Evolutionary conservation across 2,329 filamentous ascomycete genomes (phyloP).

Genomic region (Zarea fungicola): DNA sequence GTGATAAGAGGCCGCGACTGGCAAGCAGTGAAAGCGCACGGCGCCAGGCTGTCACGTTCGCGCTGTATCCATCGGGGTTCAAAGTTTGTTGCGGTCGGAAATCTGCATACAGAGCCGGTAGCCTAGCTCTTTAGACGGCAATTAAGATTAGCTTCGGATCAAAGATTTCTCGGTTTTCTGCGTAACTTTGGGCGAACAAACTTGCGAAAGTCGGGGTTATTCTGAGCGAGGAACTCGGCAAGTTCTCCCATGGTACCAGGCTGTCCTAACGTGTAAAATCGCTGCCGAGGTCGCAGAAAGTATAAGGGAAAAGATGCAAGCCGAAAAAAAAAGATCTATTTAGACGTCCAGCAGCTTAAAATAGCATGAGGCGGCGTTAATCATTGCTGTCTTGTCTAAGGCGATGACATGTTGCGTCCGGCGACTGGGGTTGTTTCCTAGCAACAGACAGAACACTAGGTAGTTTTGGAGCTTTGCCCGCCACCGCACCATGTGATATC

Average conservation of each 20-base stretch:
- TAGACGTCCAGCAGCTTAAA: background rate
- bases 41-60: slow-evolving; percentile 77
- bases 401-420: slow-evolving; percentile 1
- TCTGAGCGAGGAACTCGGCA: slow-evolving; percentile 57
- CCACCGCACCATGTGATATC: too few species aligned
- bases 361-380: background rate
- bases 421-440: background rate
- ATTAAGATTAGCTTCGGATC: too few species aligned
- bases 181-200: slow-evolving; percentile 23
- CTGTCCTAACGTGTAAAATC: background rate
- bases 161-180: too few species aligned
- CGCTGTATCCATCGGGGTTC: slow-evolving; percentile 80
- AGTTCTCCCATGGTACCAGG: slow-evolving; percentile 57
- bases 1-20: slow-evolving; percentile 51
- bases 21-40: slow-evolving; percentile 66
- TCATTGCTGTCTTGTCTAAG: background rate
- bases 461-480: too few species aligned
- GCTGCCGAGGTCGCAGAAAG: background rate
- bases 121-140: slow-evolving; percentile 64
- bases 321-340: background rate
- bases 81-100: slow-evolving; percentile 68
- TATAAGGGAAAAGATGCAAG: background rate
- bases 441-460: background rate
- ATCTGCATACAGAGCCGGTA: slow-evolving; percentile 85
- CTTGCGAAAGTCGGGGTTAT: slow-evolving; percentile 59